Conservation (phyloP, 108 stramenopile species). For the Stephanodiscus minutulus region DNA sequence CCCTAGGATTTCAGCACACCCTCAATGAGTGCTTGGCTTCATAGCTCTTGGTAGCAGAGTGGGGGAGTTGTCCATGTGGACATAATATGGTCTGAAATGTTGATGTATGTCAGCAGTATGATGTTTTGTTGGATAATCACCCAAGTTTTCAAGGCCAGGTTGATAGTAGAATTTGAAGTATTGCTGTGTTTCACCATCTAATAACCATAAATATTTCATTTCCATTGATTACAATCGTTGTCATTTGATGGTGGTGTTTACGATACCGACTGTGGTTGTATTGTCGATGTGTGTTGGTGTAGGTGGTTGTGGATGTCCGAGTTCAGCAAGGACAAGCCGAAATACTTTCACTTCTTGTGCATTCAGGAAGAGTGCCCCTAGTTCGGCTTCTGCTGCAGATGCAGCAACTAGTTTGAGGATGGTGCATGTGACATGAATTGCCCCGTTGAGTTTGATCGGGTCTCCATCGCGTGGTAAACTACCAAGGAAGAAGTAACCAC, state of each 20-base stretch:
- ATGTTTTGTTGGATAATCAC: not conserved
- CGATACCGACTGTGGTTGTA: not conserved
- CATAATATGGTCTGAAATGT: not conserved
- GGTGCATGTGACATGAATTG: constrained; percentile 9
- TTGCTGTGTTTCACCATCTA: not conserved
- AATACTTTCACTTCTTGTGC: constrained; percentile 26
- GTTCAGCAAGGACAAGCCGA: constrained; percentile 14
- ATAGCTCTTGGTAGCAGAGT: not conserved
- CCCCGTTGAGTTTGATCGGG: constrained; percentile 19
- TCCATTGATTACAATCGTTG: too few relatives aligned
- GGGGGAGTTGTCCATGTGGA: not conserved
- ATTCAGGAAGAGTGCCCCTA: constrained; percentile 37
- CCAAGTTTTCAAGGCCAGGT: not conserved
- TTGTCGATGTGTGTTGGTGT: constrained; percentile 30
- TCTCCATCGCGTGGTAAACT: not conserved
- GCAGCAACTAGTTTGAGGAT: constrained; percentile 29
- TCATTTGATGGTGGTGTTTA: not conserved
- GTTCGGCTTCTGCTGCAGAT: constrained; percentile 46
- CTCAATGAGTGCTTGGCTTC: not conserved
- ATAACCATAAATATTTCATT: too few relatives aligned
- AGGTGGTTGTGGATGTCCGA: constrained; percentile 49
- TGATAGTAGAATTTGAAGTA: not conserved
- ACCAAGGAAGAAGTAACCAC: constrained; percentile 34
- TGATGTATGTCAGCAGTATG: not conserved
- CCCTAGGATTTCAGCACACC: constrained; percentile 1